These are phyloP conservation scores for Chrysoporthe puriensis DNA, from an alignment of 2,329 filamentous ascomycete species.

Conservation along the genomic window DNA sequence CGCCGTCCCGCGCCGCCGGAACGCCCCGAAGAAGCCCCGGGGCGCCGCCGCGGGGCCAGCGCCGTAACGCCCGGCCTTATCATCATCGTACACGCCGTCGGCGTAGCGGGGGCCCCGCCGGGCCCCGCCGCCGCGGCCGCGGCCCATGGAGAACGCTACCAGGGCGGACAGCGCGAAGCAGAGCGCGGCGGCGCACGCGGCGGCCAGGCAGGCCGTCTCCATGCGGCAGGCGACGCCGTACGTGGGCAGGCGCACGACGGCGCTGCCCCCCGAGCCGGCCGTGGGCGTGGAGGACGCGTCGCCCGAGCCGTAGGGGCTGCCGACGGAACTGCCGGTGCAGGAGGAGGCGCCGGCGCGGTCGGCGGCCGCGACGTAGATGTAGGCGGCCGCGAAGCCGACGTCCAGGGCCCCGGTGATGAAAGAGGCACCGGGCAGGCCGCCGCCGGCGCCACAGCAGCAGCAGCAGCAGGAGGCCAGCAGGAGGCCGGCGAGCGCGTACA, in stretches of 20 bases:
- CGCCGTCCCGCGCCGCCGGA: not conserved
- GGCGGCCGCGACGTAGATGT: slow-evolving; percentile 67
- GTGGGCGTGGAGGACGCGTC: slow-evolving; percentile 45
- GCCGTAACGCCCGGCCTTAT: too few species aligned
- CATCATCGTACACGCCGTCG: slow-evolving; percentile 23
- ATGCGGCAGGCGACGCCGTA: slow-evolving; percentile 54
- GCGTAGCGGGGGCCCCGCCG: slow-evolving; percentile 25
- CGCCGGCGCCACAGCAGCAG: slow-evolving; percentile 34
- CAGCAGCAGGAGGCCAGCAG: slow-evolving; percentile 65
- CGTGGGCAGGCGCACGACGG: slow-evolving; percentile 36
- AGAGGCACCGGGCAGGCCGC: slow-evolving; percentile 65
- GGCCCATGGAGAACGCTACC: slow-evolving; percentile 47
- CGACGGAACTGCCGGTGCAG: slow-evolving; percentile 56
- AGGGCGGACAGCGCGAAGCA: slow-evolving; percentile 67
- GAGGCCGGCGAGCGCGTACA: slow-evolving; percentile 65
- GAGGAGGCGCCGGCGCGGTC: slow-evolving; percentile 61
- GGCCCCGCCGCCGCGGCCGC: slow-evolving; percentile 17
- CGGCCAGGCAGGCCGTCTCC: slow-evolving; percentile 66
- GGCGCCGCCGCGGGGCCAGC: not conserved
- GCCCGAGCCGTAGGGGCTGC: slow-evolving; percentile 62
- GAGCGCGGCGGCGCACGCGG: slow-evolving; percentile 64
- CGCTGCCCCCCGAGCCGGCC: slow-evolving; percentile 43
- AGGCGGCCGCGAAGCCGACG: slow-evolving; percentile 62
- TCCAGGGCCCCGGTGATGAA: slow-evolving; percentile 66
- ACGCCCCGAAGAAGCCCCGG: slow-evolving; percentile 10